Base-by-base conservation (phyloP, 2,329 filamentous ascomycete species). In the Colletotrichum sp. region DNA sequence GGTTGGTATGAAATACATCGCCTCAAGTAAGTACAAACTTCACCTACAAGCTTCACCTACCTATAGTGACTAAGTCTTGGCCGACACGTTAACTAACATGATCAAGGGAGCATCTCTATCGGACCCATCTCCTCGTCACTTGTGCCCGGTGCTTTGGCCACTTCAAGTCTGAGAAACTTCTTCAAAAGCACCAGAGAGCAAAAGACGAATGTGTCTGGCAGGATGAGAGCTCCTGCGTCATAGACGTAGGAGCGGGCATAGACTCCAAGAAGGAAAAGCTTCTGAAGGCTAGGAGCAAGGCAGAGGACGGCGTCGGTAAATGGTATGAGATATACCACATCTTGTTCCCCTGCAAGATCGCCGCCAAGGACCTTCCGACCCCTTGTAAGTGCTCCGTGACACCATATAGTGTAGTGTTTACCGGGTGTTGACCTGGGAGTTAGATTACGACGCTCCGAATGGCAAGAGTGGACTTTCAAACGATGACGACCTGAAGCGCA, bases 281-380 rank as follows among this genome's bases (percentile, higher is more conserved):
- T 1, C 73, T 87, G 5, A 81, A 80, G 13, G 83, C 82, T n/a
- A 79, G 85, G 77, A 82, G 77, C 75, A 82, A 79, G 44, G 79
- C 72, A 39, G 72, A 77, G 76, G 79, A 74, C 6, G 84, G 84
- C 36, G 79, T 80, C 8, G 82, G 83, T 32, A 85, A 83, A 57
- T 87, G 86, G 86, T 78, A 78, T n/a, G 82, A 84, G 55, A 80
- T 85, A 10, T 87, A 84, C 74, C 79, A 80, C 12, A 77, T 84
- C 0, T 75, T 87, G 0, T 87, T 87, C 52, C 80, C 79, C 3
- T 81, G 70, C 26, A 66, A 49, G 9, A 55, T 69, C 52, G 74
- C 79, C 30, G 9, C 44, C 7, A 8, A 34, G 5, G 34, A 69
- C 3, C 49, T 72, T 9, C 77, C 77, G 30, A 71, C 67, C 28